Evolutionary conservation across 2,329 filamentous ascomycete species (phyloP), one percentile per base, ranked within the genome.

Genomic region (Thelonectria rubi): DNA sequence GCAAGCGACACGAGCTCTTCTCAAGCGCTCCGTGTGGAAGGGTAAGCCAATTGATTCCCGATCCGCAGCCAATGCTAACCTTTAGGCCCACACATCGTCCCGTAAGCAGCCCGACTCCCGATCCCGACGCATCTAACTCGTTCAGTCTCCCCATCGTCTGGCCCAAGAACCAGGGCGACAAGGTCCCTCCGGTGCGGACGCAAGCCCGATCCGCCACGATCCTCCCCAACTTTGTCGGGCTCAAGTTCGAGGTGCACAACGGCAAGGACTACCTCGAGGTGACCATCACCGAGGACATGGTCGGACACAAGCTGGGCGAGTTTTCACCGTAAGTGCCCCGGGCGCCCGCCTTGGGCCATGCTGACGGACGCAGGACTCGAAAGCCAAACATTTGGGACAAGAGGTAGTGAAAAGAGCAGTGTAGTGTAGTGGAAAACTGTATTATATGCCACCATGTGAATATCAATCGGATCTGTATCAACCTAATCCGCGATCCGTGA

Each of bases 271-370:
- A 97, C 78, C 81, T 90, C 70, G 91, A 95, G 69, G 84, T 97
- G 56, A 85, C 84, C 67, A 91, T 97, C 65, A 97, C 93, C 15
- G 94, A 97, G 76, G 92, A 97, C 73, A 97, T 97, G 94, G 94
- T 97, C 51, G 94, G 94, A 55, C 91, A 95, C 79, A 97, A 97
- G 80, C 84, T 97, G 69, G 94, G 94, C 71, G 94, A 97, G 80
- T 97, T 97, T 77, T 89, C 93, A 65, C 82, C 87, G 93, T 97
- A 86, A 30, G 26, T 30, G 26, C 26, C 4, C 21, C 21, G 3
- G 4, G 21, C 3, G 21, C 21, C 7, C 21, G 7, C 21, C 21
- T 24, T 24, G 21, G 21, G 21, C 21, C 0, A n/a, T 37, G 10
- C 63, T 68, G 50, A 72, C 26, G 15, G 6, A 17, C 12, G 17